A percentile compares a stretch with the other conserved stretches of the same genome.
These are phyloP conservation scores for Coelastrella sp. DNA, from an alignment of 139 green algal genomes.

Conservation along the genomic window DNA sequence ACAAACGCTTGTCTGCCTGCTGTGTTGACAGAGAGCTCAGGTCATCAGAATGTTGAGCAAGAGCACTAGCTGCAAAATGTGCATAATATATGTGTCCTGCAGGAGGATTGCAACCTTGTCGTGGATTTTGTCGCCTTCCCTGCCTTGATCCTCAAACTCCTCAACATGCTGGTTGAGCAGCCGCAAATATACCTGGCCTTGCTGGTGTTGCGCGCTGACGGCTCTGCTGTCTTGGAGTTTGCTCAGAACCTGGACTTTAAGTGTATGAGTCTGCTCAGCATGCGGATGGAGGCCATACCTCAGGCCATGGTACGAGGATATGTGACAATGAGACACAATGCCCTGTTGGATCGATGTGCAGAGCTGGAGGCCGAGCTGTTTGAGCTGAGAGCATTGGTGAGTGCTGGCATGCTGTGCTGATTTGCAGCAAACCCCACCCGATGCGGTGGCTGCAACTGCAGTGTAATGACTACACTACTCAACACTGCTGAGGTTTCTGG, in stretches of 20 bases:
- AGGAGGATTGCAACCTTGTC: conserved; percentile 21
- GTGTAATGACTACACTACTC: too few species aligned
- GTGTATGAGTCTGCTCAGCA: conserved; percentile 2
- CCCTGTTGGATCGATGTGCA: conserved; percentile 16
- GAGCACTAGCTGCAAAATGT: too few species aligned
- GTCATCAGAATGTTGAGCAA: too few species aligned
- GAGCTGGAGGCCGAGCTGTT: conserved; percentile 31
- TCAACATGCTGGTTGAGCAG: conserved; percentile 35
- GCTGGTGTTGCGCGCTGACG: conserved; percentile 4
- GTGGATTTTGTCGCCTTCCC: conserved; percentile 3
- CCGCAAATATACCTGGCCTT: conserved; percentile 9
- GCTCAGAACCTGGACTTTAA: conserved; percentile 10
- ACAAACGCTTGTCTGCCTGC: too few species aligned
- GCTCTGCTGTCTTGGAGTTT: conserved; percentile 25
- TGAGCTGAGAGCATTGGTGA: conserved; percentile 30
- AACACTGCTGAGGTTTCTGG: too few species aligned
- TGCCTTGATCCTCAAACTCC: conserved; percentile 5
- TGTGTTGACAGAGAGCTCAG: too few species aligned
- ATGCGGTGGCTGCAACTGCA: too few species aligned
- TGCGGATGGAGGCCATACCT: conserved; percentile 3
- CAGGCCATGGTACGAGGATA: conserved; percentile 11
- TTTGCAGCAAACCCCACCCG: too few species aligned
- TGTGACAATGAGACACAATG: conserved; percentile 17
- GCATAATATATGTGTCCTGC: too few species aligned
- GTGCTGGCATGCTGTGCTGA: too few species aligned